Base-by-base conservation (phyloP, 345 rosid species). In the Eucalyptus grandis region DNA sequence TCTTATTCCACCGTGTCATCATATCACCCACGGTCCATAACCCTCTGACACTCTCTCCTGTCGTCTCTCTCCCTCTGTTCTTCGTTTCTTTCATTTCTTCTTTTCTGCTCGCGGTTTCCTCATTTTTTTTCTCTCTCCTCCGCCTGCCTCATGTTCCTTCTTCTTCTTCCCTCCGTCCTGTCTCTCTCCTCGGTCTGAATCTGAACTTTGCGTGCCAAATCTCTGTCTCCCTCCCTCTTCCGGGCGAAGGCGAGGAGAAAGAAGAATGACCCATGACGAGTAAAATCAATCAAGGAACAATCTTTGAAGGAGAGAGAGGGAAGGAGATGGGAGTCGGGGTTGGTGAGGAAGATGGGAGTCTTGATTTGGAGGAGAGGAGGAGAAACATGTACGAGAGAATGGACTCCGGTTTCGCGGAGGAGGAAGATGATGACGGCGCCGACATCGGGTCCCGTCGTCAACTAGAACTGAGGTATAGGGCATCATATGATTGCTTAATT, bases 311-410 rank as follows among this genome's bases (percentile, higher is more conserved):
- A 67, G 49, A 17, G 49, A 31, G 69, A 83, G 49, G 13, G 62
- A 31, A 49, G 50, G 46, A 87, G 40, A 92, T 90, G 91, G 92
- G 90, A n/a, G 43, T 85, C 72, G 89, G 62, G 86, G 91, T 87
- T 49, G 90, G 90, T 53, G 90, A 50, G 22, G 65, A 31, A 50
- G 81, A 56, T 14, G 90, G 87, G 49, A 88, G 58, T n/a, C 65
- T 86, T 31, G 19, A 37, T 37, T 3, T 37, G 37, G 37, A 37
- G 37, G 37, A 37, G 37, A 37, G 37, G 37, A 37, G 37, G 37
- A 37, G 37, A 86, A 91, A 90, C 85, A 89, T 86, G 67, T 93
- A 88, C 89, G 34, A 40, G 88, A 87, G 90, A 65, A 89, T 91
- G 90, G 92, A 87, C 46, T 86, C 90, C 11, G 89, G 60, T 82